Base-by-base conservation (phyloP, 2,329 filamentous ascomycete genomes). In the Chalara sp. region DNA sequence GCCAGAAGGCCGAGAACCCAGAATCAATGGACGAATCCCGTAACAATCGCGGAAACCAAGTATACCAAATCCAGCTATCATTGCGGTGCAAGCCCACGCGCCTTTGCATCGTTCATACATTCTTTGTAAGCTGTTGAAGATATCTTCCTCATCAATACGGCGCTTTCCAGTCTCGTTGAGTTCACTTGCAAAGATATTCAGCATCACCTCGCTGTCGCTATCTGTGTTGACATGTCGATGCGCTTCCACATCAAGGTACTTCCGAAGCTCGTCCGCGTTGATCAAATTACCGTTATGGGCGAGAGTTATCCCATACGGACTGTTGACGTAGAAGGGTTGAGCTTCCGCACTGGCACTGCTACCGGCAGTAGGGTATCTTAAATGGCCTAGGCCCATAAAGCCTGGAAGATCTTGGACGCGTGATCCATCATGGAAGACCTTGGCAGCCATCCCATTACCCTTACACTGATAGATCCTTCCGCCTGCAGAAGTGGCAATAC, bases 241-340 rank as follows among this genome's bases (percentile, higher is more conserved):
- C 29, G 64, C 59, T 30, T 69, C 65, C 40, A 62, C 56, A 41
- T 71, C 69, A 10, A 71, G 59, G 59, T 80, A 84, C 54, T 73
- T 67, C 63, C 79, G 81, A 41, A 90, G 70, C 48, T 85, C 80
- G 1, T 77, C 76, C 1, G 85, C 83, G 63, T 89, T 89, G 73
- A 95, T 87, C 44, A 96, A 75, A 70, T 96, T 96, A 53, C 91
- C 90, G 64, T 96, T 96, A 70, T 93, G 85, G 28, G 84, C 80
- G 65, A 93, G 79, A 63, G 79, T 87, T 61, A 95, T 86, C 45
- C 89, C 89, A 65, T 89, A 93, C 1, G 88, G 89, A 52, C 79
- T 80, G 72, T 95, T 95, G 62, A 93, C 89, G 65, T 93, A 96
- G 69, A 96, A 95, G 0, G 91, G 91, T 69, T 96, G 90, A 8